phyloP scores from a whole-genome alignment of 495 filamentous ascomycete genomes.

The Aspergillus affinis region DNA sequence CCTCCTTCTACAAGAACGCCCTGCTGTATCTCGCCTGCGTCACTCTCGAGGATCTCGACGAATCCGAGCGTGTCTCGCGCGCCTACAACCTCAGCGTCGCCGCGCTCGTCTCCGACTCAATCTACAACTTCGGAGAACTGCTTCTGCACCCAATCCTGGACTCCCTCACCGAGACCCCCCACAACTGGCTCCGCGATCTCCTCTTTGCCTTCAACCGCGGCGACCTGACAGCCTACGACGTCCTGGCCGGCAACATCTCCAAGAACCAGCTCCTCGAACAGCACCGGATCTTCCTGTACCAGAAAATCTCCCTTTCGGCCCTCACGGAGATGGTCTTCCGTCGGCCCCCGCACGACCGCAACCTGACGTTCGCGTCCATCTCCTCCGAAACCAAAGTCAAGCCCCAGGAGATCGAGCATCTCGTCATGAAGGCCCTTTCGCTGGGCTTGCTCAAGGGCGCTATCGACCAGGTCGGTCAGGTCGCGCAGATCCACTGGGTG shows the following conservation, averaged over 20 bases:
- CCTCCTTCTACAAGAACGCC: conserved; percentile 93
- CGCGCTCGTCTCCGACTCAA: conserved; percentile 86
- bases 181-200: conserved; percentile 86
- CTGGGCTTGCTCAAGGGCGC: conserved; percentile 85
- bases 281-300: conserved; percentile 79
- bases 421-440: conserved; percentile 98
- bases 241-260: conserved; percentile 71
- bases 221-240: conserved; percentile 82
- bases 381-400: conserved; percentile 88
- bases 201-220: conserved; percentile 97
- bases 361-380: conserved; percentile 87
- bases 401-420: conserved; percentile 88
- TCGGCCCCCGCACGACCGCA: conserved; percentile 89
- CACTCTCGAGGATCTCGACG: conserved; percentile 68
- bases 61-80: conserved; percentile 69
- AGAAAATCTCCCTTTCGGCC: conserved; percentile 96
- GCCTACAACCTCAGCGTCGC: conserved; percentile 93
- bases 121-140: conserved; percentile 99
- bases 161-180: conserved; percentile 62
- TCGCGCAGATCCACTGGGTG: conserved; percentile 96
- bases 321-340: conserved; percentile 96
- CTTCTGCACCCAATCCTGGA: conserved; percentile 95
- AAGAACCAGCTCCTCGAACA: conserved; percentile 75
- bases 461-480: conserved; percentile 93
- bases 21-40: conserved; percentile 98